Conservation (phyloP, 2,329 filamentous ascomycete species). For the Aureobasidium namibiae region DNA sequence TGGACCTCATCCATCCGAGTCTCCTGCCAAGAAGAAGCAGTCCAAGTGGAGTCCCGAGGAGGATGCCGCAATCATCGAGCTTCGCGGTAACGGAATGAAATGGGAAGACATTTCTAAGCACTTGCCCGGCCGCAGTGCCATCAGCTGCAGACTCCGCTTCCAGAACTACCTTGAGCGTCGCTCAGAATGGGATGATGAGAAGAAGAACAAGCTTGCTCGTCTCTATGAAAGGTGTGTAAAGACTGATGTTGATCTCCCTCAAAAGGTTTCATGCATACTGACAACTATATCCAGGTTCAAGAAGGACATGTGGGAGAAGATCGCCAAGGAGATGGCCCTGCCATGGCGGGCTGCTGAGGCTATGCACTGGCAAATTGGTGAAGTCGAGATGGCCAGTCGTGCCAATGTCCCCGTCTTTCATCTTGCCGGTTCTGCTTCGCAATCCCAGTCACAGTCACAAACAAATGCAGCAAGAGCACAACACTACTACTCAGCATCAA, state of each 20-base stretch:
- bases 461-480: slow-evolving; percentile 12
- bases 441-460: slow-evolving; percentile 15
- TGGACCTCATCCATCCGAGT: slow-evolving; percentile 42
- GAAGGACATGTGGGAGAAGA: slow-evolving; percentile 93
- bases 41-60: slow-evolving; percentile 96
- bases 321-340: slow-evolving; percentile 88
- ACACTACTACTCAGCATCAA: slow-evolving; percentile 12
- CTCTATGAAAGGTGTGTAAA: slow-evolving; percentile 86
- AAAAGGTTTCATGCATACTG: neutral
- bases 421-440: slow-evolving; percentile 27
- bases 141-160: slow-evolving; percentile 89
- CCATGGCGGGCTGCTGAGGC: slow-evolving; percentile 94
- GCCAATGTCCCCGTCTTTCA: slow-evolving; percentile 84
- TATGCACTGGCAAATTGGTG: slow-evolving; percentile 96
- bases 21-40: slow-evolving; percentile 86
- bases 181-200: slow-evolving; percentile 94
- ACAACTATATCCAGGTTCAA: slow-evolving; percentile 61
- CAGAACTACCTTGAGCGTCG: slow-evolving; percentile 93
- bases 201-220: slow-evolving; percentile 91
- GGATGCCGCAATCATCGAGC: slow-evolving; percentile 85
- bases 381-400: slow-evolving; percentile 85
- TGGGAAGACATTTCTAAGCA: slow-evolving; percentile 97
- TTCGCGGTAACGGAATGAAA: slow-evolving; percentile 87
- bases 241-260: neutral
- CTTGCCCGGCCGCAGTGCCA: slow-evolving; percentile 81